Evolutionary conservation across 2,329 filamentous ascomycete species (phyloP).

Genomic region (Penicillium sp.): DNA sequence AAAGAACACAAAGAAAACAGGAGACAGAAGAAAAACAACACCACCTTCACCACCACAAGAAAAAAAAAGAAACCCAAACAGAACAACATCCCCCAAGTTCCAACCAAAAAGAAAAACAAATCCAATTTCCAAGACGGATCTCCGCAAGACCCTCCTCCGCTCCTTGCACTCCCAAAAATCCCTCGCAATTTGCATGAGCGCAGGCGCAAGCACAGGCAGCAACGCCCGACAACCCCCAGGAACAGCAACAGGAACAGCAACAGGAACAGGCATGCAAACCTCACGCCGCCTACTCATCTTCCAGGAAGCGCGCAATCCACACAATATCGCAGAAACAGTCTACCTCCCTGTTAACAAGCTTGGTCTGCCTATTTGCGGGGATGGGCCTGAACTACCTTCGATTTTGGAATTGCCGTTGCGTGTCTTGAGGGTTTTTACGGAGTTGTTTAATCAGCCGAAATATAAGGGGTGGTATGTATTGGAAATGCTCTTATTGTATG

Average conservation of each 20-base stretch:
- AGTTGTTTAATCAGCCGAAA: slow-evolving; percentile 39
- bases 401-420: slow-evolving; percentile 36
- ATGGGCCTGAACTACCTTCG: slow-evolving; percentile 33
- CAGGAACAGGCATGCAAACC: too few species aligned
- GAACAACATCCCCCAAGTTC: too few species aligned
- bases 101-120: neutral
- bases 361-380: slow-evolving; percentile 35
- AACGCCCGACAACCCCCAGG: slow-evolving; percentile 11
- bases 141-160: slow-evolving; percentile 4
- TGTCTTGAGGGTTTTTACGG: slow-evolving; percentile 37
- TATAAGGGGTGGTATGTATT: slow-evolving; percentile 37
- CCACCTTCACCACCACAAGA: neutral
- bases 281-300: slow-evolving; percentile 39
- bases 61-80: slow-evolving; percentile 4
- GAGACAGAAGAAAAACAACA: neutral
- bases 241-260: too few species aligned
- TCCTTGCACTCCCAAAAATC: slow-evolving; percentile 3
- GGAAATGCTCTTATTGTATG: neutral
- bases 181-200: slow-evolving; percentile 5
- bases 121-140: neutral
- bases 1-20: too few species aligned
- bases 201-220: slow-evolving; percentile 8
- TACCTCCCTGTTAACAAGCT: slow-evolving; percentile 38
- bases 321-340: slow-evolving; percentile 27
- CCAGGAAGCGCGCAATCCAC: slow-evolving; percentile 35